A percentile compares a stretch with the other conserved stretches of the same genome.
Evolutionary conservation across 1,139 yeast genomes (phyloP).

Genomic region (Torulaspora pretoriensis): DNA sequence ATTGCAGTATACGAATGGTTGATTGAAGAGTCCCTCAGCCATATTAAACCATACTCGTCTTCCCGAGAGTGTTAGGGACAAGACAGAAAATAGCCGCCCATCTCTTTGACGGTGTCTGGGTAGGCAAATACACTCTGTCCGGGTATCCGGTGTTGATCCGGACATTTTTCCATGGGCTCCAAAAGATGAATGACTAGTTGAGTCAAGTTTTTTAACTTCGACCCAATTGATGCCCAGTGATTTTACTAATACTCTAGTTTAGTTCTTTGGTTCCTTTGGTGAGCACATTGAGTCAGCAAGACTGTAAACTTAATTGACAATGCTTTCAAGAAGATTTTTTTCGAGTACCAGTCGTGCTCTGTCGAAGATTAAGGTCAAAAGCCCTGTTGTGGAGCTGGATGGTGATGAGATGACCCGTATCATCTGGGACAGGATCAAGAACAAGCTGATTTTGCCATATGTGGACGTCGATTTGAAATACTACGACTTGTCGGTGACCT

Average conservation of each 20-base stretch:
- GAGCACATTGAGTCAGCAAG: neutral
- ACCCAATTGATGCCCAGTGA: neutral
- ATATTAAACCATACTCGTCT: neutral
- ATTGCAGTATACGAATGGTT: conserved; percentile 25
- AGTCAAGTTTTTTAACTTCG: neutral
- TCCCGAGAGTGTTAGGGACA: neutral
- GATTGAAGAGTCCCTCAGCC: conserved; percentile 18
- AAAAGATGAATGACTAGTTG: neutral
- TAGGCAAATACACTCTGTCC: neutral
- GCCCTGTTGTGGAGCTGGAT: conserved; percentile 76
- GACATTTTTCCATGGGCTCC: conserved; percentile 1
- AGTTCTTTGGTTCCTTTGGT: neutral
- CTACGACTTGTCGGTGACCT: conserved; percentile 67
- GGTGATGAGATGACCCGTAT: conserved; percentile 88
- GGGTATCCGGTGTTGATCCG: neutral
- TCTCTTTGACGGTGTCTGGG: neutral
- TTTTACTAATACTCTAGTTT: neutral
- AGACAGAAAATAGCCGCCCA: conserved; percentile 16
- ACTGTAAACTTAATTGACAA: neutral
- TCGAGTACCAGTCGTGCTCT: conserved; percentile 21
- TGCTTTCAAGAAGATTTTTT: conserved; percentile 21
- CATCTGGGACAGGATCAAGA: conserved; percentile 74
- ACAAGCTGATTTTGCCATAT: conserved; percentile 64
- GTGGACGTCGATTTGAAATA: conserved; percentile 69
- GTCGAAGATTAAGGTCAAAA: conserved; percentile 58